Base-by-base conservation (phyloP, 176 grass and related monocot genomes). In the Oryza punctata region DNA sequence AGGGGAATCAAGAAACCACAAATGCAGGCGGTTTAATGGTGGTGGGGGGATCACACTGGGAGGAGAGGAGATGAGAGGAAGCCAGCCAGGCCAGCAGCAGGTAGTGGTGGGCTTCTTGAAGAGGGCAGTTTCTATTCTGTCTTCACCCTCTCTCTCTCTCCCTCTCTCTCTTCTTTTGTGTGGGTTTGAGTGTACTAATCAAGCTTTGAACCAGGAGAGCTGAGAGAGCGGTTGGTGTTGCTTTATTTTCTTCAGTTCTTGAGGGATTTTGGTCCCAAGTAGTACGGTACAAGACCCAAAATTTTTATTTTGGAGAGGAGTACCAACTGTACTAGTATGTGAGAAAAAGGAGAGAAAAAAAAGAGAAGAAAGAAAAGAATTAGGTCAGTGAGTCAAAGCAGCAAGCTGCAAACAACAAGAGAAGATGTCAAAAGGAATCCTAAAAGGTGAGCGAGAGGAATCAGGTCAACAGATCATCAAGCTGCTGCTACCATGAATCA, bases 61-160 rank as follows among this genome's bases (percentile, higher is more conserved):
- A 57, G 52, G 24, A 49, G 4, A 33, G 32, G 18, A 35, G 66
- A 19, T 50, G 29, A 77, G 57, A 12, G 18, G 29, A 47, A 33
- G 52, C 9, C 59, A 76, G 45, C 38, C 50, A 54, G 7, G 19
- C 54, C 54, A 60, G 9, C 57, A 1, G 43, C 16, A 57, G 63
- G 47, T 32, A 30, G 75, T 26, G 4, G 72, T 60, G 73, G 73
- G 52, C 19, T 18, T 28, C 67, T 59, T 82, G 76, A 81, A 78
- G 85, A 68, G 69, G 70, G 78, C 72, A 97, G 79, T 88, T 97
- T 94, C 89, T 88, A 91, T 85, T 89, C 71, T 91, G 89, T 91
- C 88, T 74, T 82, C 59, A 49, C 59, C 66, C 80, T 50, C 47
- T 47, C 47, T 12, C 43, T 12, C 43, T 45, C 43, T 15, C 45